A percentile compares a stretch with the other conserved stretches of the same genome.
phyloP scores from a whole-genome alignment of 192 early-diverging fungal genomes.

The Thoreauomyces humboldtii region DNA sequence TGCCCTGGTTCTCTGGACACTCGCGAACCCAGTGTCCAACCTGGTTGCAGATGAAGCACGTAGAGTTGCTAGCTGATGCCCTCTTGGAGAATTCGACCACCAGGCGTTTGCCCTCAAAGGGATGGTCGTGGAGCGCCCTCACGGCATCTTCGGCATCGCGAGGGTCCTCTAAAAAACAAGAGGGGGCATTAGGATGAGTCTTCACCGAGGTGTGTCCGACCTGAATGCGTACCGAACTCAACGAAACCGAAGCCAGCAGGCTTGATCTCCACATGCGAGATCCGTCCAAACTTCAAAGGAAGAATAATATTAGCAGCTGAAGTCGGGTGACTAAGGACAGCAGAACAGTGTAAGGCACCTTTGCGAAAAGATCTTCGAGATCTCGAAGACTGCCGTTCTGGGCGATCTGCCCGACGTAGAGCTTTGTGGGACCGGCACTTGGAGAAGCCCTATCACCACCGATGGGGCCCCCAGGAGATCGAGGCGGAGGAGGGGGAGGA shows the following conservation, averaged over 20 bases:
- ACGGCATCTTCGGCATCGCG: conserved; percentile 55
- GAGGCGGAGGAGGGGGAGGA: too few species aligned
- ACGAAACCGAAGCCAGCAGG: conserved; percentile 56
- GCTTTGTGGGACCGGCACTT: conserved; percentile 34
- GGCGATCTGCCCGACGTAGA: conserved; percentile 50
- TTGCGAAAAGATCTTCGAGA: conserved; percentile 47
- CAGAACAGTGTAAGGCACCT: too few species aligned
- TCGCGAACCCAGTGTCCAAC: conserved; percentile 56
- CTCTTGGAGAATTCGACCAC: conserved; percentile 45
- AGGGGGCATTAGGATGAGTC: too few species aligned
- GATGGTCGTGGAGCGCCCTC: conserved; percentile 40
- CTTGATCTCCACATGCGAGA: conserved; percentile 45
- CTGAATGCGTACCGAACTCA: conserved; percentile 43
- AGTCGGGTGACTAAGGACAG: too few species aligned
- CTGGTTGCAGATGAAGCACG: conserved; percentile 49
- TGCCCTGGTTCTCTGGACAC: conserved; percentile 48
- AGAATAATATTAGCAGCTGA: too few species aligned
- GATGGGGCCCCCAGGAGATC: too few species aligned
- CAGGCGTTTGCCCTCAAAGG: conserved; percentile 43
- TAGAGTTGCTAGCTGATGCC: conserved; percentile 12
- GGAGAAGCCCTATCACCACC: too few species aligned
- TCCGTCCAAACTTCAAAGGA: conserved; percentile 42
- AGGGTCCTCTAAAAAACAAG: conserved; percentile 37
- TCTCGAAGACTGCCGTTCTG: conserved; percentile 32
- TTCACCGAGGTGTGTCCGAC: too few species aligned